Percentiles rank a stretch among this genome's conserved stretches.
These are phyloP conservation scores for Acer yangbiense DNA, from an alignment of 345 rosid genomes.

Conservation along the genomic window DNA sequence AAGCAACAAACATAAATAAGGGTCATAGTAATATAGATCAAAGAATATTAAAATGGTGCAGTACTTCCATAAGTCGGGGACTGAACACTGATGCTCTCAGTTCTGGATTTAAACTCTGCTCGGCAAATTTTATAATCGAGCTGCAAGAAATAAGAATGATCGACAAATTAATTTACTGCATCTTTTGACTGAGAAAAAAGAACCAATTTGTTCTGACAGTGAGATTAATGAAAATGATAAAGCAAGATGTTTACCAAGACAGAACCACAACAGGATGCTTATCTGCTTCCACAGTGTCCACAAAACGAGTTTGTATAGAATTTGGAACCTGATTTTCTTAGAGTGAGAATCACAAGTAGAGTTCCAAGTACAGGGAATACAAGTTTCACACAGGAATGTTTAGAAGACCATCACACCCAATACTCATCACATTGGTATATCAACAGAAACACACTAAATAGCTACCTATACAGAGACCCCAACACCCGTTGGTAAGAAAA, in stretches of 20 bases:
- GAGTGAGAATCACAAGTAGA: conserved; percentile 9
- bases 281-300: conserved; percentile 57
- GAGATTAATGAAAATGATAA: conserved; percentile 11
- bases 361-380: conserved; percentile 7
- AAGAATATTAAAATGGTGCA: conserved; percentile 11
- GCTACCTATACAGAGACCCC: neutral
- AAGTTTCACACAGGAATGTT: conserved; percentile 1
- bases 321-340: conserved; percentile 70
- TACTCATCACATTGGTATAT: neutral
- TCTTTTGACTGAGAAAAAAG: neutral
- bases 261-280: conserved; percentile 81
- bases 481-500: neutral
- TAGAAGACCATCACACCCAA: neutral
- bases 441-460: neutral
- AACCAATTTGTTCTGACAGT: neutral
- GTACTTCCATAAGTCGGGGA: conserved; percentile 99
- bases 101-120: conserved; percentile 77
- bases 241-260: conserved; percentile 55
- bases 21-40: neutral
- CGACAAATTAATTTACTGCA: neutral
- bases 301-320: conserved; percentile 71
- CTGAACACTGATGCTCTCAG: conserved; percentile 75
- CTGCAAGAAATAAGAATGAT: conserved; percentile 47
- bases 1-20: conserved; percentile 10
- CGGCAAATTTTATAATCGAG: conserved; percentile 78